Evolutionary conservation across 2,329 filamentous ascomycete genomes (phyloP).

Genomic region (Ceratocystis albifundus): DNA sequence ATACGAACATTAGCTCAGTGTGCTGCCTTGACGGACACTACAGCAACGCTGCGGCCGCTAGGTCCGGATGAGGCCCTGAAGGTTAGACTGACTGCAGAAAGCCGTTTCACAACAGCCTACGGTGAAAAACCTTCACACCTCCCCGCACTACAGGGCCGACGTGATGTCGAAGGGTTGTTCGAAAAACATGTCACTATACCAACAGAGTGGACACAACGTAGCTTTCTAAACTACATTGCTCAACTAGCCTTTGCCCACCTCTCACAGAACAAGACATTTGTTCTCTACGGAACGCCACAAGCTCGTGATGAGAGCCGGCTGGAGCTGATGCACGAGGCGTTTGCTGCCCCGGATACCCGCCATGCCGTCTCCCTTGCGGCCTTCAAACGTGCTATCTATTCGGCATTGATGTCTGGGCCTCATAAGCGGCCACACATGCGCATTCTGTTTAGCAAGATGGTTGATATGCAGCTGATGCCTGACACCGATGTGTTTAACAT

Average conservation of each 20-base stretch:
- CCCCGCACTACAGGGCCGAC: conserved; percentile 28
- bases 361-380: conserved; percentile 32
- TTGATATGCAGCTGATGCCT: conserved; percentile 32
- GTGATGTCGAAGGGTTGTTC: not conserved
- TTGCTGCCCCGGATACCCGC: conserved; percentile 31
- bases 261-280: conserved; percentile 28
- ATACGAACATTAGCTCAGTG: conserved; percentile 25
- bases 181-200: conserved; percentile 34
- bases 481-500: conserved; percentile 41
- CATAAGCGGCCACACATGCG: conserved; percentile 27
- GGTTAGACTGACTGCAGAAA: not conserved
- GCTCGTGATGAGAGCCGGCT: conserved; percentile 34
- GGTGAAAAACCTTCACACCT: conserved; percentile 8
- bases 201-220: conserved; percentile 33
- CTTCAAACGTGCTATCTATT: conserved; percentile 37
- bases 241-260: conserved; percentile 34
- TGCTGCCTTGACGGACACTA: conserved; percentile 30
- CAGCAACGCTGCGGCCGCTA: conserved; percentile 16
- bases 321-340: conserved; percentile 32
- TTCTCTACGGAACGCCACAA: conserved; percentile 30
- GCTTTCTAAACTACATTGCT: conserved; percentile 36
- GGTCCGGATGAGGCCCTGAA: not conserved
- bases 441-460: conserved; percentile 32
- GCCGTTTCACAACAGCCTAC: conserved; percentile 22
- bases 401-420: conserved; percentile 30